phyloP scores from a whole-genome alignment of 1,284 basidiomycete species.

The Irpex lacteus region DNA sequence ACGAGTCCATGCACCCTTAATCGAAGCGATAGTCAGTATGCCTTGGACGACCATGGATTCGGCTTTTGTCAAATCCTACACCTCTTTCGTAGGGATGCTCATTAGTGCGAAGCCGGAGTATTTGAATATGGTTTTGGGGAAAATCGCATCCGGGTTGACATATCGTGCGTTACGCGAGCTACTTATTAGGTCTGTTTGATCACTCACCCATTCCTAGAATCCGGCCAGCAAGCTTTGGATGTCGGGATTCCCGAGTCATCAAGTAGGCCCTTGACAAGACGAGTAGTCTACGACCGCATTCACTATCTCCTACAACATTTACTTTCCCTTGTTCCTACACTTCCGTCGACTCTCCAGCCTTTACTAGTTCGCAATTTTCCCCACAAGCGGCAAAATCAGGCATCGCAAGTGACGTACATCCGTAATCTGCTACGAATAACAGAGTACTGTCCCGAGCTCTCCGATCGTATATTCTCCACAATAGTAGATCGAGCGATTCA shows the following conservation, averaged over 20 bases:
- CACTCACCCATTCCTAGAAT: slow-evolving; percentile 47
- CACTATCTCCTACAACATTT: slow-evolving; percentile 86
- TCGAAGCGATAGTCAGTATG: slow-evolving; percentile 84
- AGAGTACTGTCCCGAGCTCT: slow-evolving; percentile 88
- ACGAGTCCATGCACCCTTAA: slow-evolving; percentile 76
- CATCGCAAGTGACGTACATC: slow-evolving; percentile 87
- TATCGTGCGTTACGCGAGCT: slow-evolving; percentile 64
- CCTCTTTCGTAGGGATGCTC: slow-evolving; percentile 87
- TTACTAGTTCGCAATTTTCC: slow-evolving; percentile 86
- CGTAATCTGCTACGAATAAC: slow-evolving; percentile 86
- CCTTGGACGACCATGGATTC: slow-evolving; percentile 92
- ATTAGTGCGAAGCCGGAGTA: slow-evolving; percentile 95
- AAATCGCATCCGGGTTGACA: slow-evolving; percentile 82
- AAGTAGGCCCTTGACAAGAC: slow-evolving; percentile 69
- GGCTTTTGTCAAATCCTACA: slow-evolving; percentile 81
- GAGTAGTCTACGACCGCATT: slow-evolving; percentile 83
- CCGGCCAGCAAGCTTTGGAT: slow-evolving; percentile 60
- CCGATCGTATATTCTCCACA: slow-evolving; percentile 80
- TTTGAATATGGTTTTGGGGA: slow-evolving; percentile 79
- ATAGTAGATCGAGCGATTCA: slow-evolving; percentile 92
- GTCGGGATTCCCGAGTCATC: slow-evolving; percentile 60
- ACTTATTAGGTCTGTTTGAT: slow-evolving; percentile 12
- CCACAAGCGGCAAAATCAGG: slow-evolving; percentile 86
- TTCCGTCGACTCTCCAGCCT: slow-evolving; percentile 84
- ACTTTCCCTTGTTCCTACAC: slow-evolving; percentile 85